Percentiles rank a stretch among this genome's conserved stretches.
Evolutionary conservation across 2,329 filamentous ascomycete genomes (phyloP).

Genomic region (Aspergillus ruber): DNA sequence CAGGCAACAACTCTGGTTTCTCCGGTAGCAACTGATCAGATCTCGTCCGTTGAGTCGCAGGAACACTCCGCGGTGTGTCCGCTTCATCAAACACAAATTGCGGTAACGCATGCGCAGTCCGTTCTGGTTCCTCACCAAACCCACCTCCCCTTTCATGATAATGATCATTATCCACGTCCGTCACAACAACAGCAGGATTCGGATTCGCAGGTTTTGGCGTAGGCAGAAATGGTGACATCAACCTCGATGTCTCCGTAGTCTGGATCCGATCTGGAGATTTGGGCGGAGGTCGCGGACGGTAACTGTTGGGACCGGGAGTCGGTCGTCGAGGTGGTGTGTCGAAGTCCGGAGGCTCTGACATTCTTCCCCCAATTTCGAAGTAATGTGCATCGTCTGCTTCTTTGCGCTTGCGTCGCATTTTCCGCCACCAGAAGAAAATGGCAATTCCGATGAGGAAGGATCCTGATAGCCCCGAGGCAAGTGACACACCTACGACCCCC

Average conservation of each 20-base stretch:
- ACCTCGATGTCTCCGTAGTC: constrained; percentile 15
- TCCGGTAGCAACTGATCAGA: constrained; percentile 31
- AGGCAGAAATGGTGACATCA: constrained; percentile 12
- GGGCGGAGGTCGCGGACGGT: constrained; percentile 1
- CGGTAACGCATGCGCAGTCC: background rate
- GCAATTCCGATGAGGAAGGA: constrained; percentile 28
- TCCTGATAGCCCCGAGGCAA: constrained; percentile 29
- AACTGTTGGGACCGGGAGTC: constrained; percentile 10
- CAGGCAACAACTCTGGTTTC: constrained; percentile 31
- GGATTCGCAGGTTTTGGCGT: constrained; percentile 11
- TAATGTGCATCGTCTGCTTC: constrained; percentile 14
- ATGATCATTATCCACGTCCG: constrained; percentile 2
- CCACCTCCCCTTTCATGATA: background rate
- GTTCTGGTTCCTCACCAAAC: background rate
- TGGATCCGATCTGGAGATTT: background rate
- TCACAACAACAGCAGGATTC: background rate
- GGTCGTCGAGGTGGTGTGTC: constrained; percentile 16
- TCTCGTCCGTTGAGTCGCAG: constrained; percentile 31
- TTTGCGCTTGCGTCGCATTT: constrained; percentile 19
- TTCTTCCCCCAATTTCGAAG: constrained; percentile 35
- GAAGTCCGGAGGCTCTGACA: constrained; percentile 32
- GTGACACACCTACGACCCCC: constrained; percentile 31
- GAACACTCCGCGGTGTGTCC: constrained; percentile 21
- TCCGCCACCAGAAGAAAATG: constrained; percentile 26
- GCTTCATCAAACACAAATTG: background rate